Evolutionary conservation across 306 rosid species (phyloP), one percentile per base, ranked within the genome.

Genomic region (Vigna reflexopilosa): DNA sequence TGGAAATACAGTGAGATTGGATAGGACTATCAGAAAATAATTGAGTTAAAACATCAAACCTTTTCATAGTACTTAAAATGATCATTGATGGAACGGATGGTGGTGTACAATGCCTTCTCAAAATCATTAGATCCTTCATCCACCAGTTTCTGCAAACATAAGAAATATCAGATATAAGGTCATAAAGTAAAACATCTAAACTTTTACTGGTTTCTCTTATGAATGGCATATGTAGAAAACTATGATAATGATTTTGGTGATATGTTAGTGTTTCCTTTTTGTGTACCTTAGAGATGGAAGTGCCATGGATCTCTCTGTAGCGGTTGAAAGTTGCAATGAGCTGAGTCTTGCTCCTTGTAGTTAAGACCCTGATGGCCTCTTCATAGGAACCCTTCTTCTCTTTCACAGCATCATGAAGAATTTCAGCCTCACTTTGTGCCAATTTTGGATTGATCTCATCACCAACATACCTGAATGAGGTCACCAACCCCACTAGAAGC

Each of bases 61-160:
- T 93, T 91, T 63, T 89, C 97, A 69, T 83, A 93, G 86, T 93
- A 93, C 83, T 88, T 91, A 32, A 58, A 47, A 54, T 79, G 98
- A 68, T 91, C 93, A 63, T 36, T 83, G 81, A 83, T 81, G 87
- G 82, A 30, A 24, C 97, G 90, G 62, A 91, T 83, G 10, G 84
- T 77, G 14, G 94, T 79, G 50, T 80, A 86, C 67, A 93, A 68
- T 26, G 91, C 93, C 77, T 71, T 86, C 22, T 83, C 87, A 66
- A 89, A 83, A 2, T 58, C 89, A 61, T 79, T 84, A 36, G 71
- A 71, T 57, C 30, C 9, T 34, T 88, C 93, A 52, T 81, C 85
- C 87, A 86, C 76, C 85, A 89, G 78, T 73, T 80, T 76, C 98
- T 93, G 82, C 49, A 44, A 7, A 24, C 38, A 55, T 6, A 4